These are phyloP conservation scores for Selaginella tamariscina DNA, from an alignment of 75 land plant species.

Conservation along the genomic window DNA sequence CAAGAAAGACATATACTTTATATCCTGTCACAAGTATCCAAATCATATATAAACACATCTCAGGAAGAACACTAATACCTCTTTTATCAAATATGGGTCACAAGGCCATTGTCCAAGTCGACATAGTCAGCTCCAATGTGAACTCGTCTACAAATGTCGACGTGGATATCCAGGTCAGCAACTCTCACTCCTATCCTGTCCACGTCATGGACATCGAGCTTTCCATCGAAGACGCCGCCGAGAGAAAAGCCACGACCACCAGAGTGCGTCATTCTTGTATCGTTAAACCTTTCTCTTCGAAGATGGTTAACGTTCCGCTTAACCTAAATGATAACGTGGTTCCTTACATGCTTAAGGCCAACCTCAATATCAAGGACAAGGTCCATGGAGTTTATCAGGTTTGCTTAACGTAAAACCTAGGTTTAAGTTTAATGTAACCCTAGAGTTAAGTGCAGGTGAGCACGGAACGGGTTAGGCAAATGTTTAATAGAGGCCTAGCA, in stretches of 20 bases:
- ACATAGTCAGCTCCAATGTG: background rate
- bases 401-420: too few relatives aligned
- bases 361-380: background rate
- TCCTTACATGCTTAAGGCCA: background rate
- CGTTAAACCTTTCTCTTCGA: background rate
- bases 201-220: constrained; percentile 1
- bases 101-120: too few relatives aligned
- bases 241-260: background rate
- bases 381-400: background rate
- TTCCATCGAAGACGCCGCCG: background rate
- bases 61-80: too few relatives aligned
- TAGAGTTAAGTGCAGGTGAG: too few relatives aligned
- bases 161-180: background rate
- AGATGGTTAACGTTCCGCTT: background rate
- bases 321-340: background rate
- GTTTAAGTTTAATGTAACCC: too few relatives aligned
- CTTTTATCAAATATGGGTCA: too few relatives aligned
- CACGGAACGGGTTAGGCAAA: background rate
- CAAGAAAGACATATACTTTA: too few relatives aligned
- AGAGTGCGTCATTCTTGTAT: background rate
- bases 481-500: background rate
- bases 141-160: background rate
- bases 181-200: background rate
- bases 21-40: too few relatives aligned
- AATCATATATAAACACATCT: too few relatives aligned